These are phyloP conservation scores for Trichoderma oligosporum DNA, from an alignment of 2,329 filamentous ascomycete species.

Conservation along the genomic window DNA sequence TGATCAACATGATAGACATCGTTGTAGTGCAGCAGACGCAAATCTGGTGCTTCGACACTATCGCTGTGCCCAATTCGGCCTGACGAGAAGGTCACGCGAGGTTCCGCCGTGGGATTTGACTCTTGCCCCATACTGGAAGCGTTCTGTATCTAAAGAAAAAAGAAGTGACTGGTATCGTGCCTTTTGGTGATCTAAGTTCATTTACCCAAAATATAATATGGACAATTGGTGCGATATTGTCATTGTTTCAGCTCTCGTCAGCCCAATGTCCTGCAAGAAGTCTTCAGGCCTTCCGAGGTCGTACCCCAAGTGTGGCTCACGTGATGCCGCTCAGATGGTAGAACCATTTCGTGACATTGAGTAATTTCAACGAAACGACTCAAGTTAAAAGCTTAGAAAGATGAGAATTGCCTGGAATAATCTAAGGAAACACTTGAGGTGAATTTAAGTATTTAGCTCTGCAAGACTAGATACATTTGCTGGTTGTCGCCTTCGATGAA, in stretches of 20 bases:
- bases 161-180: too few species aligned
- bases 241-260: conserved; percentile 9
- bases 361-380: background rate
- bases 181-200: background rate
- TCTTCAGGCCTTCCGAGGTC: background rate
- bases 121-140: conserved; percentile 1
- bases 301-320: conserved; percentile 1
- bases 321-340: conserved; percentile 4
- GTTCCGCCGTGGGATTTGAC: conserved; percentile 26
- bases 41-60: conserved; percentile 49
- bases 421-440: too few species aligned
- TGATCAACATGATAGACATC: conserved; percentile 87
- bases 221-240: background rate
- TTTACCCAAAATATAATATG: background rate
- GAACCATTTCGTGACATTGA: background rate
- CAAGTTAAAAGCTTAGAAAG: too few species aligned
- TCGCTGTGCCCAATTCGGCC: conserved; percentile 18
- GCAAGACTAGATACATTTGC: background rate
- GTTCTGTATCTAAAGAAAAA: background rate
- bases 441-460: too few species aligned
- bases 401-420: too few species aligned
- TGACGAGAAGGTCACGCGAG: conserved; percentile 27
- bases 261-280: conserved; percentile 2
- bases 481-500: background rate
- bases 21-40: conserved; percentile 87